phyloP scores from a whole-genome alignment of 495 filamentous ascomycete species.

The Cenococcum geophilum region DNA sequence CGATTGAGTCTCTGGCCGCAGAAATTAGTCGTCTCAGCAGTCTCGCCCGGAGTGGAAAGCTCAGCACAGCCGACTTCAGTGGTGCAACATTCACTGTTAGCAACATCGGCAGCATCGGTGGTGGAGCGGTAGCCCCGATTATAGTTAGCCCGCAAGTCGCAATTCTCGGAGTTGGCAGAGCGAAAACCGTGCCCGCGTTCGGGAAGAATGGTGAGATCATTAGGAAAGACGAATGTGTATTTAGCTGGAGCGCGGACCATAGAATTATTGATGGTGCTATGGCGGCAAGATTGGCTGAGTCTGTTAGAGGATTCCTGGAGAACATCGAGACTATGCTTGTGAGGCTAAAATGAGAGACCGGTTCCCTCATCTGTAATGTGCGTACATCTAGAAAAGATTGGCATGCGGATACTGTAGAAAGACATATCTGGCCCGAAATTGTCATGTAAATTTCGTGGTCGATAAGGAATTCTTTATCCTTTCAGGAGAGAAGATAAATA shows the following conservation, averaged over 20 bases:
- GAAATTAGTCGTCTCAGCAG: slow-evolving; percentile 69
- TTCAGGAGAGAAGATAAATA: no score
- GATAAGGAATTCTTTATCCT: no score
- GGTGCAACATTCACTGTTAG: slow-evolving; percentile 93
- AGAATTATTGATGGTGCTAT: slow-evolving; percentile 90
- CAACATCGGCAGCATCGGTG: slow-evolving; percentile 96
- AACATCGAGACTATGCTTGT: slow-evolving; percentile 78
- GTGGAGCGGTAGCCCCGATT: slow-evolving; percentile 86
- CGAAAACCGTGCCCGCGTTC: slow-evolving; percentile 68
- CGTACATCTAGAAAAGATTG: neutral
- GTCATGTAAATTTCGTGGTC: no score
- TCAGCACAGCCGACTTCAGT: slow-evolving; percentile 66
- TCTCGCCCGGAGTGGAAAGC: slow-evolving; percentile 65
- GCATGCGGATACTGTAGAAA: neutral
- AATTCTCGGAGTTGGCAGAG: slow-evolving; percentile 82
- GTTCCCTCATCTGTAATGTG: neutral
- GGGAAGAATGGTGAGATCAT: slow-evolving; percentile 49
- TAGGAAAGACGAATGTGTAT: slow-evolving; percentile 64
- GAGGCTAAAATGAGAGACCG: slow-evolving; percentile 23
- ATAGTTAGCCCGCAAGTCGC: slow-evolving; percentile 83
- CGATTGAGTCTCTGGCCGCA: slow-evolving; percentile 66
- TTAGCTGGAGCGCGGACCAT: slow-evolving; percentile 98
- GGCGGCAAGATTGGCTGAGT: slow-evolving; percentile 81
- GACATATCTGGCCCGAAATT: no score
- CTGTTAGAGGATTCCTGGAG: slow-evolving; percentile 70